Evolutionary conservation across 139 green algal species (phyloP), one percentile per base, ranked within the genome.

Genomic region (Eudorina sp.): DNA sequence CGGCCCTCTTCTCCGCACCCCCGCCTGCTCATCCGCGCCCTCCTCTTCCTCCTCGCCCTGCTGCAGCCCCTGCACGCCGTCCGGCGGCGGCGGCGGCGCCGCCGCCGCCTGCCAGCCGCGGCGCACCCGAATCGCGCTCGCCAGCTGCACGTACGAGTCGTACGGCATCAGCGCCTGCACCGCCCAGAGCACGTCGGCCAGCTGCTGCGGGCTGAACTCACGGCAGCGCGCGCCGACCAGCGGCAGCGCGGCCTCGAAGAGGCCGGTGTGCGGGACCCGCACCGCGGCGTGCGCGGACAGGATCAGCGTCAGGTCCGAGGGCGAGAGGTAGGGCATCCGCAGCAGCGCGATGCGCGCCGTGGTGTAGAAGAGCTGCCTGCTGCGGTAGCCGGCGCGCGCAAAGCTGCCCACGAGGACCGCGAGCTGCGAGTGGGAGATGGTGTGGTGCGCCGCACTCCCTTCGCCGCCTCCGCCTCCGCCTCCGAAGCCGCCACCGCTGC

Each of bases 121-220:
- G 53, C 55, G 41, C 80, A 14, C 34, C 19, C 80, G 80, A 0
- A 86, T 5, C 13, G 29, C 60, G 13, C 64, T 46, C 8, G 60
- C 60, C n/a, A 86, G 41, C 41, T 34, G 19, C 7, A 51, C 45
- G 58, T 86, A 86, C 16, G 0, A 3, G 1, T 45, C 53, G 36
- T 38, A 36, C 60, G 80, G 80, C 80, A 40, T n/a, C 16, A 86
- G 43, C 38, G 18, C 6, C 62, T 86, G 80, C 29, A 86, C 60
- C 19, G 62, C 80, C 80, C 80, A 86, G 60, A 86, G 18, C 45
- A 75, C 60, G 18, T 86, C 60, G 21, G 80, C 80, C 80, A 77
- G 60, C 58, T 86, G 80, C 16, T 25, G 23, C 18, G 80, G 41
- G 13, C 29, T 48, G 60, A 86, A 86, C 40, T 77, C 80, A 27